These are phyloP conservation scores for Harringtonia aguacate DNA, from an alignment of 2,329 filamentous ascomycete species.

Conservation along the genomic window DNA sequence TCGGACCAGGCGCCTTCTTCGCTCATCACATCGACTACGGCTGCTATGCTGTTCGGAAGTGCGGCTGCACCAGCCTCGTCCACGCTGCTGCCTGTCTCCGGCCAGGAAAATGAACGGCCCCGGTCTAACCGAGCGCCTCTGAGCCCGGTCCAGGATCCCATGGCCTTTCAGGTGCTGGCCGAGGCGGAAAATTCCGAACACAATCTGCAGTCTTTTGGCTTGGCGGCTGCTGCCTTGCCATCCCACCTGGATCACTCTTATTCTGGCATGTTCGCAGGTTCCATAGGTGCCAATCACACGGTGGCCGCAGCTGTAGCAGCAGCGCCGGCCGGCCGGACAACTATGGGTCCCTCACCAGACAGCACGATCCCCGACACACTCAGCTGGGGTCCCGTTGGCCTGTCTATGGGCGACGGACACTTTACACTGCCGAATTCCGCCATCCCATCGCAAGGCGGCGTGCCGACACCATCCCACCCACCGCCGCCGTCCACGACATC, in stretches of 20 bases:
- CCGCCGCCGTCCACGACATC: constrained; percentile 33
- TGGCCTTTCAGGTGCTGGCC: constrained; percentile 26
- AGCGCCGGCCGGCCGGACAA: background rate
- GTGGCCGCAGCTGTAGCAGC: background rate
- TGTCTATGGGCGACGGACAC: constrained; percentile 25
- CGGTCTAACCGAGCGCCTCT: constrained; percentile 36
- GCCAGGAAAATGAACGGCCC: constrained; percentile 43
- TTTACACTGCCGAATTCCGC: constrained; percentile 25
- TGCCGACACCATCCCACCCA: constrained; percentile 36
- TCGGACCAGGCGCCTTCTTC: constrained; percentile 3
- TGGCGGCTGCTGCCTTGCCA: constrained; percentile 14
- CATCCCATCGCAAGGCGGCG: constrained; percentile 33
- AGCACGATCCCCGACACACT: constrained; percentile 45
- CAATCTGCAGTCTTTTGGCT: constrained; percentile 15
- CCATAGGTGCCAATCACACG: background rate
- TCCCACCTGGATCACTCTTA: constrained; percentile 14
- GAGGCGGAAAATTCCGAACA: background rate
- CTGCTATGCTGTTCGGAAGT: background rate
- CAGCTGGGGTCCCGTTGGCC: constrained; percentile 34
- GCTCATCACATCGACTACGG: background rate
- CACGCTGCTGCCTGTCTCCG: constrained; percentile 2
- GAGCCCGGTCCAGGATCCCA: constrained; percentile 38
- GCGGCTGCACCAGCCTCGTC: background rate
- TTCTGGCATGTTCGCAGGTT: background rate
- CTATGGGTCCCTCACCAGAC: constrained; percentile 17